Base-by-base conservation (phyloP, 1,139 yeast genomes). In the Pichia inconspicua region DNA sequence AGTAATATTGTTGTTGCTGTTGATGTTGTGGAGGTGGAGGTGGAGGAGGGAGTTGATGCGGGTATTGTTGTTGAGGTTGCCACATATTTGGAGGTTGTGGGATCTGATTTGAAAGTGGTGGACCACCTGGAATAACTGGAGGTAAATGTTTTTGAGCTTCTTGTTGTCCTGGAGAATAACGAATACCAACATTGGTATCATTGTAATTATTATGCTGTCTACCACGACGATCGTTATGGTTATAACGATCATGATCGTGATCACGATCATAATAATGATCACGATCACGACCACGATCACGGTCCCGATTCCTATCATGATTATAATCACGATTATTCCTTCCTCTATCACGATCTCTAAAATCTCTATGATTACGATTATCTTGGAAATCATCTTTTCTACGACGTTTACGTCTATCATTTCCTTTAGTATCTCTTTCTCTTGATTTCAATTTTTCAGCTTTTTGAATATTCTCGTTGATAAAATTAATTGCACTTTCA, bases 401-500 rank as follows among this genome's bases (percentile, higher is more conserved):
- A 30, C 46, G 47, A 41, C 41, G 41, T 36, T 45, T 47, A 32
- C 39, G 41, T 12, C 43, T 42, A 14, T 34, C 37, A 34, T 15
- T 25, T 48, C 61, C 41, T 50, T 53, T 42, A 46, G 57, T 41
- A 57, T 61, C 14, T 32, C 40, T n/a, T 40, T 32, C 22, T 40
- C 42, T 11, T 39, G 35, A 4, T 43, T 38, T 11, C 30, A 38
- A 4, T 37, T 42, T 8, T 15, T 39, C 9, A 30, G n/a, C 35
- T 22, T 44, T 46, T 39, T 36, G 40, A 40, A 25, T 22, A 19
- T 47, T 47, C 12, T 41, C 43, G 15, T 38, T 25, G 15, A 50
- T 46, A 17, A 46, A 49, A 40, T 51, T 49, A 10, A 82, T 74
- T 0, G 90, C 92, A 35, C 78, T 82, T 40, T 78, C 78, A 5